Evolutionary conservation across 2,329 filamentous ascomycete genomes (phyloP).

Genomic region (Epichloe scottii): DNA sequence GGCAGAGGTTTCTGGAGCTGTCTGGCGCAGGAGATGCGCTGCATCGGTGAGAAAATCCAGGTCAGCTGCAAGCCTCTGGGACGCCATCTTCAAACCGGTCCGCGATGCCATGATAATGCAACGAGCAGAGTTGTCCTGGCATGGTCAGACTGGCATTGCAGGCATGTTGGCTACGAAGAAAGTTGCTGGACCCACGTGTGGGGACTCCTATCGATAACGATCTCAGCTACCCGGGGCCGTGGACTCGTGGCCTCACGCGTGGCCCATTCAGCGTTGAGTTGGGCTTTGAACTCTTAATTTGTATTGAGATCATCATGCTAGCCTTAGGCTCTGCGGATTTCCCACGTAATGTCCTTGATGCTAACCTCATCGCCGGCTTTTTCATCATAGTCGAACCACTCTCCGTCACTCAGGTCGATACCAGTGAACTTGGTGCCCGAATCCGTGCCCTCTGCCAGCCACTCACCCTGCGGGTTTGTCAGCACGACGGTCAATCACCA

Average conservation of each 20-base stretch:
- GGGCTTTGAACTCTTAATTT: too few relatives aligned
- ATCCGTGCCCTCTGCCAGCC: conserved; percentile 72
- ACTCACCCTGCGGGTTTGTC: conserved; percentile 55
- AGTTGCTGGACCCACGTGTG: neutral
- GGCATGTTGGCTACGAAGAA: neutral
- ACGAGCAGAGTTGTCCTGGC: neutral
- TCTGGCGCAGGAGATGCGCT: conserved; percentile 40
- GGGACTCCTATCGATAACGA: neutral
- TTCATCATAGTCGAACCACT: conserved; percentile 98
- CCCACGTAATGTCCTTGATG: conserved; percentile 81
- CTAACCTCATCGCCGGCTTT: conserved; percentile 86
- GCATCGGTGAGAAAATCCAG: conserved; percentile 42
- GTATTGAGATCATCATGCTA: neutral
- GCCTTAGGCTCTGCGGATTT: conserved; percentile 57
- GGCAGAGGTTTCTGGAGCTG: conserved; percentile 44
- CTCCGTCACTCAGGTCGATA: conserved; percentile 76
- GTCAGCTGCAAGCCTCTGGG: conserved; percentile 9
- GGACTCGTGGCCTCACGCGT: neutral
- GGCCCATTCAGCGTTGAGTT: neutral
- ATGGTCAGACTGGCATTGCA: neutral
- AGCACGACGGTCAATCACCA: neutral
- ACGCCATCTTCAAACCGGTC: conserved; percentile 7
- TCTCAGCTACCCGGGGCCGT: neutral
- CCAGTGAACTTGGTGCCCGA: conserved; percentile 68
- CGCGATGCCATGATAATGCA: neutral